Base-by-base conservation (phyloP, 495 filamentous ascomycete species). In the Penicillium coprophilum region DNA sequence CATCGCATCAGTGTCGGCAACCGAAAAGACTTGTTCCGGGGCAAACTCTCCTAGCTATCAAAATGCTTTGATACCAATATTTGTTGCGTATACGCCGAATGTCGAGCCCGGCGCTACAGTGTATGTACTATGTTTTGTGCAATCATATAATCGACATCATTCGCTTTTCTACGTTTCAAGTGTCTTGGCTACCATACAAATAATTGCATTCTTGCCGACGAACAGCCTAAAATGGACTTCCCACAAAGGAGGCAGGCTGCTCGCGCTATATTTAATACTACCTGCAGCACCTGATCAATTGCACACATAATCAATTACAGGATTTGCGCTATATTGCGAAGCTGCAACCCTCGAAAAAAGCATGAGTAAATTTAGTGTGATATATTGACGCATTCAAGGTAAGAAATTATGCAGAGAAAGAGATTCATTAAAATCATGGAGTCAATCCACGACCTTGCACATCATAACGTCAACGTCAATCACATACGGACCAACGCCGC, bases 401-500 rank as follows among this genome's bases (percentile, higher is more conserved):
- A 56, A 32, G 43, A 48, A 36, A 51, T 21, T 13, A n/a, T 53
- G 30, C 46, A 48, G 23, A 48, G 23, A 46, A 49, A 43, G 41
- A 48, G 57, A 47, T 60, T 63, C 57, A 63, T 65, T 66, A 60
- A 48, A 36, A 27, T 58, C 52, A 54, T 55, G 56, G 53, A 63
- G 52, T 53, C 52, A 38, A 55, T 61, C 55, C 45, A 61, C 54
- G 41, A 54, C 21, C 52, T 45, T 30, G 41, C 62, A 62, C 41
- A 52, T 47, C 46, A 58, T 63, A 67, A 50, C 53, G 57, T 53
- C 56, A 67, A 50, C 53, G 57, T 53, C 56, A 66, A 60, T 55
- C 66, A 63, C 48, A 52, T 43, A 69, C 61, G 53, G 47, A 58
- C 62, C 56, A 74, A 74, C 74, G 71, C 74, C 74, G 57, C 67